These are phyloP conservation scores for Cokeromyces recurvatus DNA, from an alignment of 371 early-diverging fungal species.

Conservation along the genomic window DNA sequence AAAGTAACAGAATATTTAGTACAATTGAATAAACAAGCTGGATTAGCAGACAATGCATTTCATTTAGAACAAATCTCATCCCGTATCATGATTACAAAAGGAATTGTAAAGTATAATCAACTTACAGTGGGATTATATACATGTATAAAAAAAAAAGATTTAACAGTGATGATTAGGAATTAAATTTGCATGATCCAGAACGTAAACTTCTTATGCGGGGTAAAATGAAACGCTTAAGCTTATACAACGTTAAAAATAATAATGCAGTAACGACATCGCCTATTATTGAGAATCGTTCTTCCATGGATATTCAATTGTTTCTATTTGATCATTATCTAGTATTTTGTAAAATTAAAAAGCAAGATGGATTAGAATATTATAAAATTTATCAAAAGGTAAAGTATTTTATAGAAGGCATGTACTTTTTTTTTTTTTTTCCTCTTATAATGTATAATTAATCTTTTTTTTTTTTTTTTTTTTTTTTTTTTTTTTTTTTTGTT, in stretches of 20 bases:
- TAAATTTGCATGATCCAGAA: slow-evolving; percentile 69
- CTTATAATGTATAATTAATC: background rate
- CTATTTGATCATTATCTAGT: slow-evolving; percentile 87
- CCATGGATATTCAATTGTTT: slow-evolving; percentile 68
- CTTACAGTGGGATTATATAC: too few species aligned
- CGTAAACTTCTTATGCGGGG: slow-evolving; percentile 79
- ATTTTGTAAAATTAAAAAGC: slow-evolving; percentile 62
- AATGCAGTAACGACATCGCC: background rate
- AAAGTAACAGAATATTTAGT: slow-evolving; percentile 60
- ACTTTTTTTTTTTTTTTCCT: background rate
- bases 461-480: slow-evolving; percentile 1
- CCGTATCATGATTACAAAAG: slow-evolving; percentile 17
- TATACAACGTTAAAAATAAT: slow-evolving; percentile 41
- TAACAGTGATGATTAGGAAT: too few species aligned
- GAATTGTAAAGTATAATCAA: slow-evolving; percentile 2
- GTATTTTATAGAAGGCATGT: too few species aligned
- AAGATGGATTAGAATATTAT: slow-evolving; percentile 34
- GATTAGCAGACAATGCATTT: slow-evolving; percentile 80
- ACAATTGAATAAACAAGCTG: slow-evolving; percentile 81
- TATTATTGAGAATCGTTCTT: slow-evolving; percentile 29
- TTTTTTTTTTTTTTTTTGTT: slow-evolving; percentile 16
- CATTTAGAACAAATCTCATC: slow-evolving; percentile 48
- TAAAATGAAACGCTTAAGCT: slow-evolving; percentile 64
- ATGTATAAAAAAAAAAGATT: too few species aligned
- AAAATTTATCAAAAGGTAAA: slow-evolving; percentile 37